phyloP scores from a whole-genome alignment of 805 yeast species.

The Candida oleophila region DNA sequence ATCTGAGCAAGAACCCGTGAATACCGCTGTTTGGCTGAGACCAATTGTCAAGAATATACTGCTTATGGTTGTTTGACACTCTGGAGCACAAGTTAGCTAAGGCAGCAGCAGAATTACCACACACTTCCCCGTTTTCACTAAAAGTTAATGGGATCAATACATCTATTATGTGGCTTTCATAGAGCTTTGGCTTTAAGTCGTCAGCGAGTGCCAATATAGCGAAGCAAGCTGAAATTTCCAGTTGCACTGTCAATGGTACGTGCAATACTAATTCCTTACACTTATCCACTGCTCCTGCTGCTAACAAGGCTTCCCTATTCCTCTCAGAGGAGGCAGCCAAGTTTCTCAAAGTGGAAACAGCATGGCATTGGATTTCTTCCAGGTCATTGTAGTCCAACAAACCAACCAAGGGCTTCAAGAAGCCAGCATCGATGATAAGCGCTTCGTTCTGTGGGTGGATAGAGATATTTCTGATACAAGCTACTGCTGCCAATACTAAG shows the following conservation, averaged over 20 bases:
- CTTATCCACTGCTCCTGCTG: slow-evolving; percentile 93
- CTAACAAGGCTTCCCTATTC: slow-evolving; percentile 86
- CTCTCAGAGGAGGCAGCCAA: slow-evolving; percentile 94
- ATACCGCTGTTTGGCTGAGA: slow-evolving; percentile 79
- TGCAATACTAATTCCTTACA: slow-evolving; percentile 82
- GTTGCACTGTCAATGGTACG: slow-evolving; percentile 90
- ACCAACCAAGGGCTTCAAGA: slow-evolving; percentile 84
- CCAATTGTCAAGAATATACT: slow-evolving; percentile 77
- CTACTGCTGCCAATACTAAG: slow-evolving; percentile 92
- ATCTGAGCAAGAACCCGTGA: slow-evolving; percentile 75
- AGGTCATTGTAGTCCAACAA: slow-evolving; percentile 81
- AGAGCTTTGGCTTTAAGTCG: slow-evolving; percentile 80
- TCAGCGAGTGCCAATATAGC: slow-evolving; percentile 97
- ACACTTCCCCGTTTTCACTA: slow-evolving; percentile 87
- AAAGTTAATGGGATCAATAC: slow-evolving; percentile 90
- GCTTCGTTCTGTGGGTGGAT: slow-evolving; percentile 97
- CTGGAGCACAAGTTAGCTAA: slow-evolving; percentile 93
- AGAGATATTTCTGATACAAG: slow-evolving; percentile 95
- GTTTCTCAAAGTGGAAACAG: slow-evolving; percentile 92
- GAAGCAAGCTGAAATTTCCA: slow-evolving; percentile 95
- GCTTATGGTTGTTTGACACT: slow-evolving; percentile 70
- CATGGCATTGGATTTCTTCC: slow-evolving; percentile 97
- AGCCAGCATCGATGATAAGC: slow-evolving; percentile 94
- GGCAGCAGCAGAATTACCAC: slow-evolving; percentile 98
- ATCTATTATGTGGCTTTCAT: slow-evolving; percentile 80